Percentiles rank a stretch among this genome's conserved stretches.
These are phyloP conservation scores for Chaetomium olivaceum DNA, from an alignment of 2,329 filamentous ascomycete genomes.

Conservation along the genomic window DNA sequence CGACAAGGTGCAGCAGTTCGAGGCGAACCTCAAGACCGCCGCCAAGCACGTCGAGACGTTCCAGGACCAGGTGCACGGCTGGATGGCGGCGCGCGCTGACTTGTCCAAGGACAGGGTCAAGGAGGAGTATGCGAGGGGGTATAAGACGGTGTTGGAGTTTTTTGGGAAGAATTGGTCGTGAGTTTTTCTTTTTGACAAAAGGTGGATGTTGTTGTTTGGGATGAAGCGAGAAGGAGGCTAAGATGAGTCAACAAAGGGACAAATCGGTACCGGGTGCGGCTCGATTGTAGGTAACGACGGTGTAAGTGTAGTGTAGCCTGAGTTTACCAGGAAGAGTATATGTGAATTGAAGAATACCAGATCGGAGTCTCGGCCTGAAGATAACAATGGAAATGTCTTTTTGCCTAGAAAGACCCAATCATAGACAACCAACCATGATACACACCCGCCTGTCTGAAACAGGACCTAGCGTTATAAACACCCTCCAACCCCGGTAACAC, in stretches of 20 bases:
- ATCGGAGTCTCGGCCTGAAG: neutral
- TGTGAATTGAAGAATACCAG: neutral
- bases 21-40: slow-evolving; percentile 50
- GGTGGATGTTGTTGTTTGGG: neutral
- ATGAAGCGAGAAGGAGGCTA: slow-evolving; percentile 3
- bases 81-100: slow-evolving; percentile 69
- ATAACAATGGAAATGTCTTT: too few species aligned
- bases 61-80: slow-evolving; percentile 67
- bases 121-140: slow-evolving; percentile 63
- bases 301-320: neutral
- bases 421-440: neutral
- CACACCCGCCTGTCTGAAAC: neutral
- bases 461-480: too few species aligned
- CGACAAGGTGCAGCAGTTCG: slow-evolving; percentile 57
- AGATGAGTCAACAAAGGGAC: slow-evolving; percentile 12
- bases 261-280: neutral
- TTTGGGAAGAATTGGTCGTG: slow-evolving; percentile 51
- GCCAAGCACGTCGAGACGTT: slow-evolving; percentile 67
- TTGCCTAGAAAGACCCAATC: neutral
- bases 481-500: neutral
- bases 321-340: neutral
- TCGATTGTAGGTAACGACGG: neutral
- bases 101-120: slow-evolving; percentile 58
- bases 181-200: slow-evolving; percentile 13
- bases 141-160: slow-evolving; percentile 60